phyloP scores from a whole-genome alignment of 768 basidiomycete species.

The Gymnopilus junonius region DNA sequence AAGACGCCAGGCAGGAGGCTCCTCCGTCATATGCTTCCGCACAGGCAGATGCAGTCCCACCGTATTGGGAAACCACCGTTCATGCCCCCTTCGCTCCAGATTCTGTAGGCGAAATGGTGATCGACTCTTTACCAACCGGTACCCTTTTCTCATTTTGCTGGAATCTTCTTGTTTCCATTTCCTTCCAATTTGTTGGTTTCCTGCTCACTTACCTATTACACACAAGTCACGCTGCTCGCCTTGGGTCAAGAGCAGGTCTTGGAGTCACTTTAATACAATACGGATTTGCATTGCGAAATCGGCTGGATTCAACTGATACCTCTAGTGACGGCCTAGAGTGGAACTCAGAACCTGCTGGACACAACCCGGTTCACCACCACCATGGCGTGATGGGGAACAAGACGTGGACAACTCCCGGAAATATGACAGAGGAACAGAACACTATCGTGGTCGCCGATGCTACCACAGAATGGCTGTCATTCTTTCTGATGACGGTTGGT shows the following conservation, averaged over 20 bases:
- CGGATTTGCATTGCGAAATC: conserved; percentile 77
- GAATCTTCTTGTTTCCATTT: conserved; percentile 92
- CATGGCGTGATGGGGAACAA: conserved; percentile 24
- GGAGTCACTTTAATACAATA: conserved; percentile 98
- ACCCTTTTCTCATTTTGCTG: conserved; percentile 87
- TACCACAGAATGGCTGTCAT: conserved; percentile 93
- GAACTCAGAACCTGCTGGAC: conserved; percentile 43
- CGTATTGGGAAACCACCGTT: conserved; percentile 98
- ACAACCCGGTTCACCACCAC: conserved; percentile 17
- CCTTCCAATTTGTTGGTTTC: conserved; percentile 97
- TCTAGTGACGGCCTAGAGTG: conserved; percentile 32
- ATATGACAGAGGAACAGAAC: conserved; percentile 42
- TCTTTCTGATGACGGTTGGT: conserved; percentile 92
- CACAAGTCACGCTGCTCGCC: conserved; percentile 90
- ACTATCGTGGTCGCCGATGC: conserved; percentile 55
- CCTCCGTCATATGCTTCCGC: conserved; percentile 94
- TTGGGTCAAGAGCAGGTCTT: conserved; percentile 91
- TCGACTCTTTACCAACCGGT: conserved; percentile 87
- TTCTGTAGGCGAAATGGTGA: conserved; percentile 77
- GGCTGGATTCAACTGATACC: conserved; percentile 46
- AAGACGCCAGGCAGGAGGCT: conserved; percentile 79
- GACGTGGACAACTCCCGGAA: conserved; percentile 24
- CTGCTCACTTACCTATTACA: conserved; percentile 92
- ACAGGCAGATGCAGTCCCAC: conserved; percentile 93
- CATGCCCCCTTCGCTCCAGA: conserved; percentile 80